Evolutionary conservation across 2,329 filamentous ascomycete species (phyloP), one percentile per base, ranked within the genome.

Genomic region (Pyrenophora graminea): DNA sequence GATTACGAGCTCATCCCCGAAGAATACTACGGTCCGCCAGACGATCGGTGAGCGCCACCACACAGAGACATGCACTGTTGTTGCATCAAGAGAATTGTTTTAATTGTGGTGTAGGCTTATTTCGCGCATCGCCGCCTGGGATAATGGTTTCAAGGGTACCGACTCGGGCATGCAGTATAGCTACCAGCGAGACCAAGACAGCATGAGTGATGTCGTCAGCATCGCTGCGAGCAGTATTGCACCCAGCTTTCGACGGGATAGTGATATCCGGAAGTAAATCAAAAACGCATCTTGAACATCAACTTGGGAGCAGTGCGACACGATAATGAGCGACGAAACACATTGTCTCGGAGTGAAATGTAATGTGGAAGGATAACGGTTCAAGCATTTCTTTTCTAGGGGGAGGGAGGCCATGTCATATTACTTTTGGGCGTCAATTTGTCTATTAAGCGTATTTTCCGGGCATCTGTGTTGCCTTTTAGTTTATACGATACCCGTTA

Each of bases 1-100:
- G 92, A 90, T 48, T 97, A 96, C 76, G 90, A 96, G 70, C 82
- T 90, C 56, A 90, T 86, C 68, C 85, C 78, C 25, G 65, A 71
- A 37, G 52, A 60, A 41, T 51, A 61, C 37, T 51, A 59, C 31
- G 44, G 64, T 32, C 63, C 67, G 46, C 66, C 69, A 51, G 69
- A 71, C 45, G 69, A 72, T 53, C 64, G 64, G 69, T 72, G 64
- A 62, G 69, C 55, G 27, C 47, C 46, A 37, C 31, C 25, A 40
- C 30, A 17, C 13, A n/a, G 31, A 23, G 23, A 46, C 39, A 45
- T 39, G 19, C 36, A 15, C 39, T 51, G 30, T 15, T 45, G 30
- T 6, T 49, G 39, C 33, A 39, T 13, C 10, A 21, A 13, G 39
- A 41, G 48, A 51, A 51, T 48, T 15, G 39, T 50, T 51, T 63